These are phyloP conservation scores for Fusarium nodosum DNA, from an alignment of 2,329 filamentous ascomycete genomes.

Conservation along the genomic window DNA sequence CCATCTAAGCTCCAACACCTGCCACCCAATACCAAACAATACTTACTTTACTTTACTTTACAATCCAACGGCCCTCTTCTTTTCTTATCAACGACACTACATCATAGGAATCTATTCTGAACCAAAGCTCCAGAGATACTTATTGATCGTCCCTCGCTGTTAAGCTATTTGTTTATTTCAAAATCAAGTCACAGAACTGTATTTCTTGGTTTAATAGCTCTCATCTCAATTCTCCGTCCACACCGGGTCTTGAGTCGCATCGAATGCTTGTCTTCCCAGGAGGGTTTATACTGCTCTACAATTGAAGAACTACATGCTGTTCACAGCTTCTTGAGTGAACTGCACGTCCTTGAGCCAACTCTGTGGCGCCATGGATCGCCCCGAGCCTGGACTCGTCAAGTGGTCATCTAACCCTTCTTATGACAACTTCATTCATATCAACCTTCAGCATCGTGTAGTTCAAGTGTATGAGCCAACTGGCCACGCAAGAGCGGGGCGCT, in stretches of 20 bases:
- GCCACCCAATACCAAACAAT: constrained; percentile 5
- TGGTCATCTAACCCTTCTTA: constrained; percentile 73
- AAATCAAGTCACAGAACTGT: constrained; percentile 1
- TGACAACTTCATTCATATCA: constrained; percentile 75
- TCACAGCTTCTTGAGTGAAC: not conserved
- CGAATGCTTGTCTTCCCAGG: constrained; percentile 3
- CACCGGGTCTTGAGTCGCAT: constrained; percentile 5
- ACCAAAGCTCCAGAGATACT: too few relatives aligned
- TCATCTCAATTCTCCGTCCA: constrained; percentile 9
- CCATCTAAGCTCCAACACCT: constrained; percentile 33
- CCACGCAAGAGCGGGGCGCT: constrained; percentile 67
- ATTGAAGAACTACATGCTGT: not conserved
- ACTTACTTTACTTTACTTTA: not conserved
- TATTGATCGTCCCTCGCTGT: not conserved
- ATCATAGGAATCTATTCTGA: constrained; percentile 8
- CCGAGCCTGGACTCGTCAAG: constrained; percentile 73
- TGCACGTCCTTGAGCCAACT: constrained; percentile 2
- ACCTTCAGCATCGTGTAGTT: constrained; percentile 72
- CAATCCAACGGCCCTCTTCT: constrained; percentile 2
- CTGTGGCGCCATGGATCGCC: constrained; percentile 65
- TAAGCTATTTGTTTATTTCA: constrained; percentile 1
- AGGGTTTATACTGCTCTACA: not conserved
- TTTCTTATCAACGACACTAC: constrained; percentile 27
- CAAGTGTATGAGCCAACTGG: constrained; percentile 74
- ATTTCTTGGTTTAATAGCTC: constrained; percentile 20